Conservation (phyloP, 2,329 filamentous ascomycete species). For the Cladosporium sp. region DNA sequence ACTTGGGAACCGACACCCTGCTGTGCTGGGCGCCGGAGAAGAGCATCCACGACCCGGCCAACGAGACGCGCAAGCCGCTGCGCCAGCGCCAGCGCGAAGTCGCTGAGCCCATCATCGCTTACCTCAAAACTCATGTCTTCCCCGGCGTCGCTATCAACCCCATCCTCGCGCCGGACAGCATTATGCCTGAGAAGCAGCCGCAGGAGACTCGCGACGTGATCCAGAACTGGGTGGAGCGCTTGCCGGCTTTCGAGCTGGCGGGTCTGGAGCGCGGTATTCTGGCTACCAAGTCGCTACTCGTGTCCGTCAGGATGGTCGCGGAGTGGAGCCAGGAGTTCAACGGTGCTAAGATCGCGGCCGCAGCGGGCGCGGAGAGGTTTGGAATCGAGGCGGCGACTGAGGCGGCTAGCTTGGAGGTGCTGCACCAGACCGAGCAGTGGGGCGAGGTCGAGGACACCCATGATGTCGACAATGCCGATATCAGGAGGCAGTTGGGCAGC, state of each 20-base stretch:
- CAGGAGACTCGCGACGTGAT: constrained; percentile 73
- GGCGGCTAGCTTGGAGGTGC: constrained; percentile 72
- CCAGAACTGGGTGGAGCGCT: constrained; percentile 67
- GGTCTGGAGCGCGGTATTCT: constrained; percentile 79
- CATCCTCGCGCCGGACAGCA: constrained; percentile 73
- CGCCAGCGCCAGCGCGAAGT: constrained; percentile 67
- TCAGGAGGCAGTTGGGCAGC: constrained; percentile 83
- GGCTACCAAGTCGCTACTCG: constrained; percentile 80
- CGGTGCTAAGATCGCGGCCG: not conserved
- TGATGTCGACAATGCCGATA: constrained; percentile 89
- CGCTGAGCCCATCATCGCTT: constrained; percentile 66
- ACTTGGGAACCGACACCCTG: constrained; percentile 86
- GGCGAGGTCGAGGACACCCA: constrained; percentile 98
- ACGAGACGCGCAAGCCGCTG: constrained; percentile 50
- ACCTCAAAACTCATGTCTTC: constrained; percentile 72
- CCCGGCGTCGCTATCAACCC: constrained; percentile 75
- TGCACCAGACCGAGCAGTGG: constrained; percentile 88
- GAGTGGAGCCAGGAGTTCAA: constrained; percentile 80
- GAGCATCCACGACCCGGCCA: constrained; percentile 45
- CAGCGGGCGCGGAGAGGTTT: constrained; percentile 50
- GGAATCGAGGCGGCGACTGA: constrained; percentile 10
- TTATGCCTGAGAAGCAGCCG: constrained; percentile 70
- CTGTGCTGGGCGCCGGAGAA: constrained; percentile 78
- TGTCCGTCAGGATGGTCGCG: constrained; percentile 69
- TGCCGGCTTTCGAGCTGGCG: constrained; percentile 77